Evolutionary conservation across 1,139 yeast species (phyloP), one percentile per base, ranked within the genome.

Genomic region (Suhomyces anneliseae): DNA sequence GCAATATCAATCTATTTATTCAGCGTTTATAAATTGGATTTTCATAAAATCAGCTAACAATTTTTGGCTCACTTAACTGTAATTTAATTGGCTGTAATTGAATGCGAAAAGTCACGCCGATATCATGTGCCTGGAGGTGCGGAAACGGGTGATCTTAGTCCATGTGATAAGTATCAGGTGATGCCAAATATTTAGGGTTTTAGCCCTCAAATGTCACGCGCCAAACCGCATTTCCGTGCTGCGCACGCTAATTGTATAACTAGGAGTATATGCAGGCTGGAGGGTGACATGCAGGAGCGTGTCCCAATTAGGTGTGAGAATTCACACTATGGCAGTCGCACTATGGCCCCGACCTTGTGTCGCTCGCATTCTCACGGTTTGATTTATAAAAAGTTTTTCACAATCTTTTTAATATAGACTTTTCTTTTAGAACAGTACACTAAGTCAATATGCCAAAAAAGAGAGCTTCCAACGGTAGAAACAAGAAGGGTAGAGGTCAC

Each of bases 381-480:
- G 34, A 29, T 29, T 29, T 29, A 29, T 45, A 52, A 53, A 53
- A 53, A 50, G 49, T 49, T 46, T 47, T 46, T 45, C 50, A 46
- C 41, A 46, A 37, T 45, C 47, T 41, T 46, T 49, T 45, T 51
- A 51, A 47, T 41, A 46, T 14, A 43, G 46, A 42, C 45, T 46
- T 46, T 42, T 49, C 38, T 46, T 46, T 38, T 53, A 52, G 51
- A 55, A 55, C 50, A 54, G 43, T 49, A 64, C 69, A 52, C 43
- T 43, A 59, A 62, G 64, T 54, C 79, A 83, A 80, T 69, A 93
- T 93, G 99, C 97, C 99, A 81, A 93, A 93, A 90, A 93, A 93
- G 98, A 93, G 99, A 90, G 90, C 98, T 81, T 90, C 97, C 95
- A 90, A 90, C 97, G 99, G 99, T 86, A 93, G 99, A 87, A 93